Evolutionary conservation across 208 protist species (phyloP), one percentile per base, ranked within the genome.

Genomic region (Wallacemonas sp.): DNA sequence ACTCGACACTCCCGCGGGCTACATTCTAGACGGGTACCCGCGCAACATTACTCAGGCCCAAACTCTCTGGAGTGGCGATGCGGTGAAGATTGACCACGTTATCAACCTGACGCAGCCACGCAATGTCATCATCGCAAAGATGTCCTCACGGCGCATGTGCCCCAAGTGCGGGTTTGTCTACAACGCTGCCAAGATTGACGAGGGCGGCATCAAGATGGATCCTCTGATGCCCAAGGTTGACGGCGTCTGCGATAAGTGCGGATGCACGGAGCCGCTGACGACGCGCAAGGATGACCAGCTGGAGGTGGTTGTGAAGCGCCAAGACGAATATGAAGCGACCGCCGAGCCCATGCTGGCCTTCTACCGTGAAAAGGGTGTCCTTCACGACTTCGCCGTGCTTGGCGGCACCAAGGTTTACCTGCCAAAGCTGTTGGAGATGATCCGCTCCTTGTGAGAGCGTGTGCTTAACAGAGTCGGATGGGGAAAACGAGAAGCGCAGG

Each of bases 1-100:
- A 19, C 44, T 79, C 17, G 31, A 27, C 22, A 44, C 47, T 0
- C 67, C 62, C 1, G 62, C 82, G 41, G 82, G 85, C 21, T 98
- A 91, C 80, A 81, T 98, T 21, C 64, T 98, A 14, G 96, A 98
- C 65, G 96, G 96, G 27, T 97, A 90, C 71, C 96, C 96, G 28
- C 80, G 96, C 54, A 98, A 91, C 38, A 26, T 92, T 2, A 62
- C 63, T n/a, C 96, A 98, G 70, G 93, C 95, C 0, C 71, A 73
- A 36, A 66, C 58, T 14, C 68, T 90, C 19, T 85, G 79, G 84
- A 47, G 64, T 11, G 74, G 70, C 4, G 74, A 70, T 3, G 68
- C 34, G 8, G 84, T 91, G 36, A 49, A 71, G 41, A 76, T 93
- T 8, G 88, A 92, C 49, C 68, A 84, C 62, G 88, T 95, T 19